Conservation (phyloP, 768 basidiomycete genomes). For the Botryobasidium botryosum region DNA sequence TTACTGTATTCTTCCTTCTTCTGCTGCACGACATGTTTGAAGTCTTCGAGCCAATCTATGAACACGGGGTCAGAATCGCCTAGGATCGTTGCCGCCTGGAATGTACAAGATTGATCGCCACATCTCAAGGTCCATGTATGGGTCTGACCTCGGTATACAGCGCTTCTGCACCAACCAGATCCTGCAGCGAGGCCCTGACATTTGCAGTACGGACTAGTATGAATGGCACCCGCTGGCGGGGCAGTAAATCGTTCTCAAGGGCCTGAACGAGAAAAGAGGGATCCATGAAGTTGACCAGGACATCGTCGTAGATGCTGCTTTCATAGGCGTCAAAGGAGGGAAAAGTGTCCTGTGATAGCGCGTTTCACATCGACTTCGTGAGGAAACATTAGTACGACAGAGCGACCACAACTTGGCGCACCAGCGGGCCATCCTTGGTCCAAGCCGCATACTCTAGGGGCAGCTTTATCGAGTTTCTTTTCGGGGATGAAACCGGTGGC, state of each 20-base stretch:
- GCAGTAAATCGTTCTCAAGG: neutral
- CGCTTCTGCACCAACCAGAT: neutral
- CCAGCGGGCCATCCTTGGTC: too few species aligned
- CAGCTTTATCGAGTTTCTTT: too few species aligned
- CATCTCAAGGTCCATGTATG: too few species aligned
- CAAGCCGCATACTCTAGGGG: too few species aligned
- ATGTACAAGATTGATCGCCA: too few species aligned
- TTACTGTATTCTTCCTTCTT: neutral
- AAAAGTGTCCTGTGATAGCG: neutral
- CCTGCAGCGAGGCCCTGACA: neutral
- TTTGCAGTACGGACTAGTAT: neutral
- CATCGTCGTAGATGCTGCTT: neutral
- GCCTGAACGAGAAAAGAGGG: neutral
- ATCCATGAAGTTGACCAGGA: neutral
- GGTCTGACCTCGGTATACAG: neutral
- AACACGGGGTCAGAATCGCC: neutral
- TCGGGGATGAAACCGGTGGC: too few species aligned
- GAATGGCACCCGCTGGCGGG: neutral
- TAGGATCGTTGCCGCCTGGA: neutral
- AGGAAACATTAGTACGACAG: too few species aligned
- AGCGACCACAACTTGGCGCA: too few species aligned
- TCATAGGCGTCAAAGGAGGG: neutral
- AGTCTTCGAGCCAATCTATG: neutral
- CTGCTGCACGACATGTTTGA: neutral
- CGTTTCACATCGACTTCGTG: too few species aligned